Base-by-base conservation (phyloP, 345 rosid species). In the Syzygium aqueum region DNA sequence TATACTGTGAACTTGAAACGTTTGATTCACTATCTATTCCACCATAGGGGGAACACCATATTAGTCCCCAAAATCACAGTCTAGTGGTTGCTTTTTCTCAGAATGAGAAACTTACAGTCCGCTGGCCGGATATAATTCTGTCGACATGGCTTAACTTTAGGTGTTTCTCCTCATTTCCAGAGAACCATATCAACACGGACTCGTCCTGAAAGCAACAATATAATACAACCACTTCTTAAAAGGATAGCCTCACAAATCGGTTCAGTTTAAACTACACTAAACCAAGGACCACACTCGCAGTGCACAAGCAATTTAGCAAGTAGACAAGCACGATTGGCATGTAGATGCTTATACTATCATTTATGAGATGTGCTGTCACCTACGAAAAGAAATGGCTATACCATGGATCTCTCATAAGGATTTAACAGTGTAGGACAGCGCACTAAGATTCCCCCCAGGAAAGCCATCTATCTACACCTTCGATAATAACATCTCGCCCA, bases 111-210 rank as follows among this genome's bases (percentile, higher is more conserved):
- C 99, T 94, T 95, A 97, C 99, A 87, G 99, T 97, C 89, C 99
- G 96, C 84, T 97, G 99, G 87, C 99, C 99, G 52, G 98, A 95
- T 89, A 95, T 94, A 89, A 97, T 97, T 92, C 96, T 95, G 85
- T 97, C 92, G 67, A 97, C 96, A 43, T 96, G 99, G 92, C 95
- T 95, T 87, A 97, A 94, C 90, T 91, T 95, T 88, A 96, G 95
- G 93, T 92, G 95, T 87, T 96, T 97, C 93, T 95, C 97, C 92
- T 96, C 96, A 90, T 94, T 97, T 87, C 98, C 99, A 6, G 97
- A 96, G 89, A 95, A 93, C 99, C 99, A 97, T 93, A 95, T 97
- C 91, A 97, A 94, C 92, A 95, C 94, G 87, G 98, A 94, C 90
- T 94, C 99, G 67, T 97, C 99, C 99, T 96, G 99, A 88, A 92